Evolutionary conservation across 257 asterid genomes (phyloP).

Genomic region (Jaltomata sinuosa): DNA sequence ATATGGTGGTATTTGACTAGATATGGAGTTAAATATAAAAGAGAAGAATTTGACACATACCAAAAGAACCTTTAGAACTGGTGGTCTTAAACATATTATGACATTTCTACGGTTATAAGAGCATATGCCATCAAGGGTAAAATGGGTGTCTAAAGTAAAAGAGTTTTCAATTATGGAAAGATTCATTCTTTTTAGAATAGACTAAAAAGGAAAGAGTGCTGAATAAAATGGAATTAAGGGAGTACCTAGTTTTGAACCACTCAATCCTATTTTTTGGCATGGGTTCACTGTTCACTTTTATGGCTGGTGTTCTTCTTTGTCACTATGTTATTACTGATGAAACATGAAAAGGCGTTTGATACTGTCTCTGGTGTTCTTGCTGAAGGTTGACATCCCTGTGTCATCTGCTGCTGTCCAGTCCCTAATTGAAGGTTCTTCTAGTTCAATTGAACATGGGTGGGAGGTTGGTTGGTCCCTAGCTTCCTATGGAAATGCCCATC

Average conservation of each 20-base stretch:
- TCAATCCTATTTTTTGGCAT: background rate
- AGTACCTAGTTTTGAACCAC: background rate
- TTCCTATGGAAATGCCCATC: slow-evolving; percentile 55
- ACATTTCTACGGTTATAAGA: background rate
- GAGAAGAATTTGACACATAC: background rate
- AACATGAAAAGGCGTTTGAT: background rate
- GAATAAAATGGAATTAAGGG: background rate
- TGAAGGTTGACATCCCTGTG: slow-evolving; percentile 73
- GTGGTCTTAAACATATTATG: background rate
- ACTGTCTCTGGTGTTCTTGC: slow-evolving; percentile 12
- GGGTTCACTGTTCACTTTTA: background rate
- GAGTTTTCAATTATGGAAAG: background rate
- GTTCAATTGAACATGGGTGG: slow-evolving; percentile 77
- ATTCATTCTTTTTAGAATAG: background rate
- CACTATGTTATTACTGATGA: background rate
- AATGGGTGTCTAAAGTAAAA: background rate
- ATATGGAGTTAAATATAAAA: background rate
- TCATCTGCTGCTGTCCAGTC: slow-evolving; percentile 82
- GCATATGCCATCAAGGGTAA: background rate
- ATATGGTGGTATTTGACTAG: background rate
- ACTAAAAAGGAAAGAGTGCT: background rate
- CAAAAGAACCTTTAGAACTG: background rate
- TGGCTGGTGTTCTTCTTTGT: background rate
- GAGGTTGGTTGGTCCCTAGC: slow-evolving; percentile 99
- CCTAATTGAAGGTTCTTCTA: slow-evolving; percentile 74